These are phyloP conservation scores for Inonotus obliquus DNA, from an alignment of 1,284 basidiomycete genomes.

Conservation along the genomic window DNA sequence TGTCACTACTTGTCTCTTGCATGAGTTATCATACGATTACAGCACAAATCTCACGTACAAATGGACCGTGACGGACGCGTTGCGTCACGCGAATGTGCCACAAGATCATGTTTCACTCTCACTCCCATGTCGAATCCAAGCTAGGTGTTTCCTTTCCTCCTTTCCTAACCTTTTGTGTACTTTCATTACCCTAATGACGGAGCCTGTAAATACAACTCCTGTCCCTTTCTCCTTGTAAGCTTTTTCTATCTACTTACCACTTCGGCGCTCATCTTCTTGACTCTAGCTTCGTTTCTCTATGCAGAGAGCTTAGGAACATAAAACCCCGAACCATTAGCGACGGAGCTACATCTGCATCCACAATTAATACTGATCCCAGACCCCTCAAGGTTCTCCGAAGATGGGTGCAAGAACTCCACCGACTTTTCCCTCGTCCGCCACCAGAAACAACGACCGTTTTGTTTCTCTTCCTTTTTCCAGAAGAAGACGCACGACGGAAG, in stretches of 20 bases:
- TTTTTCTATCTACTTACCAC: slow-evolving; percentile 3
- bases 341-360: slow-evolving; percentile 17
- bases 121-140: background rate
- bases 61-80: background rate
- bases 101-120: background rate
- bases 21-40: no score
- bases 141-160: background rate
- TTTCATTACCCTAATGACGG: background rate
- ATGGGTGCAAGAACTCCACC: slow-evolving; percentile 45
- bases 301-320: slow-evolving; percentile 39
- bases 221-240: slow-evolving; percentile 43
- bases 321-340: slow-evolving; percentile 24
- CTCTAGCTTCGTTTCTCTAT: slow-evolving; percentile 41
- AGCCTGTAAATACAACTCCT: background rate
- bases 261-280: slow-evolving; percentile 16
- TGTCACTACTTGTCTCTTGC: no score
- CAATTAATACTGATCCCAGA: slow-evolving; percentile 24
- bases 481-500: slow-evolving; percentile 64
- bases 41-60: no score
- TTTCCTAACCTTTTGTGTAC: background rate
- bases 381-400: slow-evolving; percentile 38
- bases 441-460: slow-evolving; percentile 45
- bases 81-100: background rate
- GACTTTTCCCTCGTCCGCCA: slow-evolving; percentile 42
- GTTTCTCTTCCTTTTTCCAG: slow-evolving; percentile 77